Conservation (phyloP, 495 filamentous ascomycete species). For the Daldinia concentrica region DNA sequence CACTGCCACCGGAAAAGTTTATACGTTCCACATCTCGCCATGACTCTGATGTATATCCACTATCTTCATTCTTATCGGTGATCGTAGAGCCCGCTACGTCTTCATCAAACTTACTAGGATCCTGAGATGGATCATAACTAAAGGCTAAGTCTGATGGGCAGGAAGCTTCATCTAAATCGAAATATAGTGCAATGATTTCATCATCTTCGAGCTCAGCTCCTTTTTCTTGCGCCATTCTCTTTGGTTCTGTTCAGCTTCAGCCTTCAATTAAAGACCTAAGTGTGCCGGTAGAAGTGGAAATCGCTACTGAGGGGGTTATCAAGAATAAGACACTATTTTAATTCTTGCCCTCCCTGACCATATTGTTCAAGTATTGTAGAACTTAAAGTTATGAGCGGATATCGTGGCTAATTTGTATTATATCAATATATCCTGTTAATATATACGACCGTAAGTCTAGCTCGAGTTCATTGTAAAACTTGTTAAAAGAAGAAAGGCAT, state of each 20-base stretch:
- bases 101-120: neutral
- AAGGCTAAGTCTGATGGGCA: neutral
- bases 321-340: neutral
- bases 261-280: neutral
- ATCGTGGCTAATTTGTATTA: neutral
- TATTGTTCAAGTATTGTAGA: neutral
- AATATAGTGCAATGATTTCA: conserved; percentile 20
- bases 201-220: neutral
- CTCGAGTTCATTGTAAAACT: too few species aligned
- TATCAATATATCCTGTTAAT: neutral
- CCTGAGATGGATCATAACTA: neutral
- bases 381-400: neutral
- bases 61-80: neutral
- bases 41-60: neutral
- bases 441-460: too few species aligned
- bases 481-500: too few species aligned
- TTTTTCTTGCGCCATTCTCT: neutral
- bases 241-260: neutral
- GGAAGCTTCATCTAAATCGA: conserved; percentile 18
- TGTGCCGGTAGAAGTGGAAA: neutral
- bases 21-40: neutral
- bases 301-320: neutral
- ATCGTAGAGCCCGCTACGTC: conserved; percentile 9
- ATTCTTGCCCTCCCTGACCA: neutral
- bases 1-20: conserved; percentile 19